Evolutionary conservation across 2,329 filamentous ascomycete species (phyloP), one percentile per base, ranked within the genome.

Genomic region (Botrytis galanthina): DNA sequence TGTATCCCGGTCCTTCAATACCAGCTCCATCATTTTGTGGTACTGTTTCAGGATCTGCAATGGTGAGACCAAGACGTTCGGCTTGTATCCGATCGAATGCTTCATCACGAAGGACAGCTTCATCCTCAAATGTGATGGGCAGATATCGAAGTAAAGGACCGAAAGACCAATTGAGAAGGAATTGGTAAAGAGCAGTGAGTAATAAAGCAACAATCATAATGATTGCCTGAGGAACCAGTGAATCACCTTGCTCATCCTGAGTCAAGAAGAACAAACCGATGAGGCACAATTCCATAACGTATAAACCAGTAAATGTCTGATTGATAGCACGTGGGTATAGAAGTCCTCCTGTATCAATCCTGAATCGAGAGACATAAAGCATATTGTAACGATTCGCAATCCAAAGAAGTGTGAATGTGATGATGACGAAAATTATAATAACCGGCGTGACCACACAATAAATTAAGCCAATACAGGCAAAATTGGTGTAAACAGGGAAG

Each of bases 321-420:
- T 98, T 98, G 83, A 98, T 93, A 0, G 96, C 96, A 51, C 91
- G 89, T 0, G 96, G 96, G 79, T 97, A 99, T 70, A 98, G 85
- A 1, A 98, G 87, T 61, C 96, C 96, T 59, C 96, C 96, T 0
- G 95, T 99, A 82, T 99, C 96, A 74, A 92, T 90, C 77, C 91
- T 89, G 82, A 97, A 97, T 70, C 94, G 92, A 39, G 91, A 97
- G 74, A 99, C 95, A 79, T 98, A 99, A 32, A 99, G 88, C 84
- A 97, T 97, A 77, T 95, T 95, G 83, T 98, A 98, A n/a, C 95
- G 90, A 81, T 98, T 94, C 0, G 96, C 95, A 62, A 98, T 86
- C 95, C 95, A 99, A 76, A 98, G 91, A 0, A 99, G 85, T 64
- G 89, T 88, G 81, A 98, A 98, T 0, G 95, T 98, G 81, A 98